These are phyloP conservation scores for Piper longum DNA, from an alignment of 164 flowering plant species.

Conservation along the genomic window DNA sequence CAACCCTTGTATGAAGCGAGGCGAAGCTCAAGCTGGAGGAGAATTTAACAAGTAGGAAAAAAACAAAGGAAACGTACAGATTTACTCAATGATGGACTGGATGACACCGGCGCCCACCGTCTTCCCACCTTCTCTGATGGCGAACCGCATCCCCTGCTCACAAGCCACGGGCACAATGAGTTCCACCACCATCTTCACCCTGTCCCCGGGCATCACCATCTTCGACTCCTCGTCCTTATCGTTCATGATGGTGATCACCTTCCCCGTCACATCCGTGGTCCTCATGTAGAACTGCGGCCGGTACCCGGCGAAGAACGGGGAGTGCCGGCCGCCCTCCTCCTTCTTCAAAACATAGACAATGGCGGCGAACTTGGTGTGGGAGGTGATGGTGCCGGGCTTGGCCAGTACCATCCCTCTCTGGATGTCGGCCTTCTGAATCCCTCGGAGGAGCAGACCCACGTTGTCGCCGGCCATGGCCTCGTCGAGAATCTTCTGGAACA, in stretches of 20 bases:
- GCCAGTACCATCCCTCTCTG: conserved; percentile 30
- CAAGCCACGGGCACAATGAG: conserved; percentile 25
- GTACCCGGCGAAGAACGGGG: conserved; percentile 24
- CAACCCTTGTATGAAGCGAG: too few relatives aligned
- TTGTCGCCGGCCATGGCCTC: conserved; percentile 29
- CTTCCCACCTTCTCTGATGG: conserved; percentile 34
- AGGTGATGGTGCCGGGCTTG: conserved; percentile 24
- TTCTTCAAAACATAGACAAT: conserved; percentile 27
- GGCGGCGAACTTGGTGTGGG: conserved; percentile 21
- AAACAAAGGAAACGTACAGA: not conserved
- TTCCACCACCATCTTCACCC: conserved; percentile 29
- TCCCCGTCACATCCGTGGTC: conserved; percentile 28
- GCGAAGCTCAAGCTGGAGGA: not conserved
- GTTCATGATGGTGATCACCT: conserved; percentile 22
- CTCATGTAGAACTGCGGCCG: conserved; percentile 30
- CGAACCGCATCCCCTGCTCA: conserved; percentile 31
- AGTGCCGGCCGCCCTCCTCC: conserved; percentile 31
- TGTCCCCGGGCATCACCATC: conserved; percentile 32
- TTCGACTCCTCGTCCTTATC: conserved; percentile 30
- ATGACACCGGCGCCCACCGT: conserved; percentile 30
- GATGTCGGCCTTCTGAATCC: conserved; percentile 24
- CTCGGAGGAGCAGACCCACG: conserved; percentile 23
- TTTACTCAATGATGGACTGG: conserved; percentile 20
- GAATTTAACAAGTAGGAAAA: not conserved
- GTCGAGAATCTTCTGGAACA: conserved; percentile 27